phyloP scores from a whole-genome alignment of 345 rosid species.

The Ailanthus altissimus region DNA sequence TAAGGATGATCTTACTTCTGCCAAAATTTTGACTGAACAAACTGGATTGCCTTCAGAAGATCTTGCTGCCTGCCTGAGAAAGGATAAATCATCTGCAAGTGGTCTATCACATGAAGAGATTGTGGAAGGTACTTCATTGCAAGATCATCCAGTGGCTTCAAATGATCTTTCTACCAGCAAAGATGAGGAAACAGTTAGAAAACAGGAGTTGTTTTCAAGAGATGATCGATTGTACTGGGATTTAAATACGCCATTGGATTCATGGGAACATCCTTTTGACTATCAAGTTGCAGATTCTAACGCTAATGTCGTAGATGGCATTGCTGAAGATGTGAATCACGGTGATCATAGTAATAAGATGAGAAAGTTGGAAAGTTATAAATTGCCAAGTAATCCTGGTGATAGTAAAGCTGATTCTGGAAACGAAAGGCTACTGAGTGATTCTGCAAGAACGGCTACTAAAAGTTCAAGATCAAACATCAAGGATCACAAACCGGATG shows the following conservation, averaged over 20 bases:
- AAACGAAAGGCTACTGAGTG: not conserved
- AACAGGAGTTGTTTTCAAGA: not conserved
- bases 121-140: slow-evolving; percentile 3
- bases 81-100: not conserved
- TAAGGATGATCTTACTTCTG: slow-evolving; percentile 11
- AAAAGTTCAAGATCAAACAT: not conserved
- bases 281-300: not conserved
- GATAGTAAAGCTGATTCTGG: slow-evolving; percentile 6
- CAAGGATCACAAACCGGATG: not conserved
- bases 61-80: not conserved
- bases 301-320: not conserved
- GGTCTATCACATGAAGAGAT: not conserved
- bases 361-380: not conserved
- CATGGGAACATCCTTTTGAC: slow-evolving; percentile 22
- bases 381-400: not conserved
- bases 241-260: slow-evolving; percentile 24
- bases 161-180: slow-evolving; percentile 8
- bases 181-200: slow-evolving; percentile 14
- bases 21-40: slow-evolving; percentile 23
- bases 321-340: not conserved
- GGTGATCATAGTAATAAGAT: slow-evolving; percentile 2
- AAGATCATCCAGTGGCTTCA: slow-evolving; percentile 1
- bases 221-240: slow-evolving; percentile 28
- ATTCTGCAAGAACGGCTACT: not conserved
- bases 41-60: slow-evolving; percentile 20